Conservation (phyloP, 148 eudicot genomes). For the Nyssa sinensis region DNA sequence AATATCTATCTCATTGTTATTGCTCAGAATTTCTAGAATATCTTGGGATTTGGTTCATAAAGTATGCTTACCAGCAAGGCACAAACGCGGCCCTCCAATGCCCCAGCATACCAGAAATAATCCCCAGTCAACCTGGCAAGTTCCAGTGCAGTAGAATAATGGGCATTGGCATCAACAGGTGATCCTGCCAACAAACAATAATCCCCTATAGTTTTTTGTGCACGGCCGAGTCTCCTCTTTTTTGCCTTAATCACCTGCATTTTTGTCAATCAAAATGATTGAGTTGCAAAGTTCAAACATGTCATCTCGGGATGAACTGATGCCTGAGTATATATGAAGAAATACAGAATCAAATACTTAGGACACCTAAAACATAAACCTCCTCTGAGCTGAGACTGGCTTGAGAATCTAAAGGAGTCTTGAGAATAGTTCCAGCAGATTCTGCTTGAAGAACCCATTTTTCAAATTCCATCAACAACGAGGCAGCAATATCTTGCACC, state of each 20-base stretch:
- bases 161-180: constrained; percentile 98
- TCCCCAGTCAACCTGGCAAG: constrained; percentile 95
- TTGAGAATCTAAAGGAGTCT: constrained; percentile 98
- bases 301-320: neutral
- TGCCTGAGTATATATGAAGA: neutral
- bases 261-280: neutral
- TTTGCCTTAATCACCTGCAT: constrained; percentile 89
- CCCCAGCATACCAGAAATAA: constrained; percentile 97
- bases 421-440: constrained; percentile 90
- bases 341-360: constrained; percentile 33
- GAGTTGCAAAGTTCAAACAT: neutral
- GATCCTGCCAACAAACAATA: constrained; percentile 94
- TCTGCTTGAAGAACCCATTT: constrained; percentile 92
- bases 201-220: constrained; percentile 95
- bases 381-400: constrained; percentile 99
- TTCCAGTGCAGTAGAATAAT: constrained; percentile 86
- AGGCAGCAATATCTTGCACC: constrained; percentile 98
- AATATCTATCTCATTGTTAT: neutral
- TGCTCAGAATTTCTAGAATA: neutral
- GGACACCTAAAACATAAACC: constrained; percentile 95
- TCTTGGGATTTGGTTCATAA: neutral
- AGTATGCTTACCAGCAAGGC: constrained; percentile 73
- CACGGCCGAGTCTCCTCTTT: constrained; percentile 92
- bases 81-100: constrained; percentile 96
- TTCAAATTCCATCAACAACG: constrained; percentile 93